Evolutionary conservation across 2,329 filamentous ascomycete species (phyloP), one percentile per base, ranked within the genome.

Genomic region (Arachnomyces sp.): DNA sequence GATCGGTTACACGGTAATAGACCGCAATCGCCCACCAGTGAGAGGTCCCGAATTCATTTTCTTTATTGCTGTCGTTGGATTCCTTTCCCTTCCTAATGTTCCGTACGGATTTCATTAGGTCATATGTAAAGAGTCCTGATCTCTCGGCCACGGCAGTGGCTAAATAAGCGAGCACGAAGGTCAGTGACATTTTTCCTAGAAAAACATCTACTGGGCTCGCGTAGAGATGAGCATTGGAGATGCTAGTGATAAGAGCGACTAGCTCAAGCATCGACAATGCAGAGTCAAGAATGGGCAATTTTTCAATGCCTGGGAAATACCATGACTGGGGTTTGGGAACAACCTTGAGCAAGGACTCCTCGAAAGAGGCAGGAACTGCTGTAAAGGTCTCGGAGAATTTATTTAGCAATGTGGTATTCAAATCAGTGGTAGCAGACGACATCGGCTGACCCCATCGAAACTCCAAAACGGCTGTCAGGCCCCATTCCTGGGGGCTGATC

Each of bases 91-190:
- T 25, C 20, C 9, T 25, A 9, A 5, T 25, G 14, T 29, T 17
- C 14, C 31, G 31, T 16, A 40, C 9, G 15, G 5, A n/a, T n/a
- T 14, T 3, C 14, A 33, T 20, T 9, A 40, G 30, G 6, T 16
- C 18, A n/a, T 12, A 34, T n/a, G 41, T 20, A 15, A 46, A 43
- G 8, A 33, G 16, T n/a, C 42, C 33, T 7, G 55, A 53, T 13
- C 40, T 31, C 7, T 53, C 38, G n/a, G 39, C 43, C 7, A 58
- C 36, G 8, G 40, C 28, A 13, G 43, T 43, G 7, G 40, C 40
- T 20, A 47, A 48, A 33, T 40, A 31, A 13, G 41, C 36, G 17
- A 58, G 31, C 1, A 54, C 12, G 30, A 44, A 44, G n/a, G 48
- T 43, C 13, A 52, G 34, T 1, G 45, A 39, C 2, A 49, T 36